Conservation (phyloP, 306 rosid genomes). For the Carpinus viminea region DNA sequence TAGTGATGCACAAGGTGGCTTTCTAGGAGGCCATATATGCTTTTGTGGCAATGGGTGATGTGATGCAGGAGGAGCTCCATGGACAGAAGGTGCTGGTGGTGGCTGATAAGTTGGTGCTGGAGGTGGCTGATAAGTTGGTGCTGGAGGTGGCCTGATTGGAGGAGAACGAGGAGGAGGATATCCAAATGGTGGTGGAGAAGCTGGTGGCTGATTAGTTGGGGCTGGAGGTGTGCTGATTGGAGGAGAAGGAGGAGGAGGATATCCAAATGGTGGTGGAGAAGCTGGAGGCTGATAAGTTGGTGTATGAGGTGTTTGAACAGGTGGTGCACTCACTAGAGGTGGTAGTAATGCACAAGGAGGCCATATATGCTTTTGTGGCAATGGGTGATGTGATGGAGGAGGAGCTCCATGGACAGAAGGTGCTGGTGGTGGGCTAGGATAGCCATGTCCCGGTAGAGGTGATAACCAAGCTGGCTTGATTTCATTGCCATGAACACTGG, state of each 20-base stretch:
- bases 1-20: neutral
- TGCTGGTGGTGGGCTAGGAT: constrained; percentile 33
- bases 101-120: neutral
- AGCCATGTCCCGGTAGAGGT: constrained; percentile 29
- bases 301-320: no score
- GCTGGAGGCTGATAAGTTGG: no score
- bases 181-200: neutral
- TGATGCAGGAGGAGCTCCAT: neutral
- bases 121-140: neutral
- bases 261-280: neutral
- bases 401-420: neutral
- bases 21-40: neutral
- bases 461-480: constrained; percentile 12
- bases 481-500: neutral
- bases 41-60: constrained; percentile 24
- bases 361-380: constrained; percentile 24
- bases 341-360: neutral
- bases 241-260: neutral
- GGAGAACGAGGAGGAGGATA: neutral
- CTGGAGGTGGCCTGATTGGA: neutral
- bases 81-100: constrained; percentile 12
- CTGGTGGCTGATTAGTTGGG: neutral
- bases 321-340: neutral
- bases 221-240: neutral
- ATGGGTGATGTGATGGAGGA: constrained; percentile 11